Percentiles rank a stretch among this genome's conserved stretches.
Evolutionary conservation across 495 filamentous ascomycete species (phyloP).

Genomic region (Trichoderma virens): DNA sequence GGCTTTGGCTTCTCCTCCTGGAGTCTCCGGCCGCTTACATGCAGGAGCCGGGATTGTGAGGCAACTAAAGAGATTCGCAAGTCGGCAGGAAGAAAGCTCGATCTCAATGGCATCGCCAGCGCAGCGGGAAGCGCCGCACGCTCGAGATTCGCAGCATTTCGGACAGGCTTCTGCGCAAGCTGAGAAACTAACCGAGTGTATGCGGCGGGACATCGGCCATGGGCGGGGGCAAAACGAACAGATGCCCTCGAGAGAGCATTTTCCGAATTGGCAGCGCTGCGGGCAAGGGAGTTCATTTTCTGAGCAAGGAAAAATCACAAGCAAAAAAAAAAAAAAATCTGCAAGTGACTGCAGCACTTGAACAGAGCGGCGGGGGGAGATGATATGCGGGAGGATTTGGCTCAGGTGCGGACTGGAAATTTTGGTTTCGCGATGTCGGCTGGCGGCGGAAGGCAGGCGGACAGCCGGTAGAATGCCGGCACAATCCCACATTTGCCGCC

Average conservation of each 20-base stretch:
- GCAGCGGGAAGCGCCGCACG: not conserved
- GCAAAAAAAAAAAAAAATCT: slow-evolving; percentile 13
- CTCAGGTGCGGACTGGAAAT: slow-evolving; percentile 10
- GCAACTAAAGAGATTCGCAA: not conserved
- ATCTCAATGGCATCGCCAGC: not conserved
- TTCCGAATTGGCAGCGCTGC: slow-evolving; percentile 26
- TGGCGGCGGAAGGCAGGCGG: slow-evolving; percentile 11
- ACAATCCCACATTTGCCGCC: not conserved
- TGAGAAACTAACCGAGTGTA: slow-evolving; percentile 52
- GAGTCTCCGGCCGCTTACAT: not conserved
- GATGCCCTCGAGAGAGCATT: slow-evolving; percentile 30
- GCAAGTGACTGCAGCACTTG: slow-evolving; percentile 1
- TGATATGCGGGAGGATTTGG: slow-evolving; percentile 12
- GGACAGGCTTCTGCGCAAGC: not conserved
- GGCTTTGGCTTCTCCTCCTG: slow-evolving; percentile 25
- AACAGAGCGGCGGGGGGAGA: slow-evolving; percentile 13
- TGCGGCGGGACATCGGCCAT: slow-evolving; percentile 42
- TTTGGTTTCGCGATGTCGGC: slow-evolving; percentile 11
- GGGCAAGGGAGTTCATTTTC: slow-evolving; percentile 40
- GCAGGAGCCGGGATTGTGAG: not conserved
- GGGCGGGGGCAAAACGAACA: slow-evolving; percentile 31
- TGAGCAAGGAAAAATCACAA: slow-evolving; percentile 16
- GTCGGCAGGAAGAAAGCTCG: slow-evolving; percentile 9
- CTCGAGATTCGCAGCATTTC: not conserved
- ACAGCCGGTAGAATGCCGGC: slow-evolving; percentile 10